Evolutionary conservation across 345 rosid species (phyloP).

Genomic region (Eucalyptus albens): DNA sequence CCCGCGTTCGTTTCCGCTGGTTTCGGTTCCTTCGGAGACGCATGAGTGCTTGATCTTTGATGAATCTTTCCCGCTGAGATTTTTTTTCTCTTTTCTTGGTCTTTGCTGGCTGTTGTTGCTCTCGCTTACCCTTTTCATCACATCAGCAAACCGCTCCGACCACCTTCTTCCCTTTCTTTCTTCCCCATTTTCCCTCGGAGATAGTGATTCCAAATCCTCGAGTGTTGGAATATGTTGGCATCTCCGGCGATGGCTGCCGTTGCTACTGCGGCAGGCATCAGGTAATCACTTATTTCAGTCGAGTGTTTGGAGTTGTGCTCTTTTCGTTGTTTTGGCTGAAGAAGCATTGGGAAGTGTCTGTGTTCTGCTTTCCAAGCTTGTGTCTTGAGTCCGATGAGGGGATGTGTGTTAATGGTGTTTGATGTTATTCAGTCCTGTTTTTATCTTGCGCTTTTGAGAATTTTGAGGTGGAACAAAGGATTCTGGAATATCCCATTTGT

Average conservation of each 20-base stretch:
- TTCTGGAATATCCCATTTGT: constrained; percentile 41
- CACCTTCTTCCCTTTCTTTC: background rate
- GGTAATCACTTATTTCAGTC: background rate
- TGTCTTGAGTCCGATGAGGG: background rate
- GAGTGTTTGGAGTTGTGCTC: background rate
- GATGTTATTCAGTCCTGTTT: background rate
- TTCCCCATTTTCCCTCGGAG: background rate
- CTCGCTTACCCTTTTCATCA: background rate
- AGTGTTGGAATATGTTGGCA: background rate
- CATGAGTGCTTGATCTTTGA: background rate
- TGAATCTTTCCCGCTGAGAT: background rate
- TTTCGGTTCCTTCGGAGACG: background rate
- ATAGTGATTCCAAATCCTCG: background rate
- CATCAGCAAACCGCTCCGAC: background rate
- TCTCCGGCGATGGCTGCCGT: background rate
- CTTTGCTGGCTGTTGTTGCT: background rate
- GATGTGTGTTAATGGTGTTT: background rate
- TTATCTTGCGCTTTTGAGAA: background rate
- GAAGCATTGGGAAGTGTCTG: background rate
- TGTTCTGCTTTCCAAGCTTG: background rate
- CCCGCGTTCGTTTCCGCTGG: background rate
- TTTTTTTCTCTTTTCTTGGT: background rate
- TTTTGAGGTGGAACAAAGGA: constrained; percentile 19
- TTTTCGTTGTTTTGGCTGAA: background rate
- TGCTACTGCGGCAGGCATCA: background rate